Conservation (phyloP, 345 rosid genomes). For the Lepidium aucheri region DNA sequence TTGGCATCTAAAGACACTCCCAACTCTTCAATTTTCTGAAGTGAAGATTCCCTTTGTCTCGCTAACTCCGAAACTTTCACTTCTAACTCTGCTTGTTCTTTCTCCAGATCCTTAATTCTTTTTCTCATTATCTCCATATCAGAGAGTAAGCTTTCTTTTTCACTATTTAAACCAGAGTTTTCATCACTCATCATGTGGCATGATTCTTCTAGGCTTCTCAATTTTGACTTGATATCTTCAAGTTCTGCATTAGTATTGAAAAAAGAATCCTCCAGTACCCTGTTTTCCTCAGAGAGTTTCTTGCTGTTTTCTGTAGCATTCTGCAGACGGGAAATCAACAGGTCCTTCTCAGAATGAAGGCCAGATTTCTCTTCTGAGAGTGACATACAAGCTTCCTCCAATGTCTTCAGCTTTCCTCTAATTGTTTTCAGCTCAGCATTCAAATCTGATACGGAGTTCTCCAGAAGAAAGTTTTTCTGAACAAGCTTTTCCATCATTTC, state of each 20-base stretch:
- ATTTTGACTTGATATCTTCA: constrained; percentile 46
- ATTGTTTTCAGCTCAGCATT: constrained; percentile 72
- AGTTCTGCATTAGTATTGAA: constrained; percentile 65
- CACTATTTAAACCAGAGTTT: constrained; percentile 43
- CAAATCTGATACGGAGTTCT: constrained; percentile 85
- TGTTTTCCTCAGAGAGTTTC: constrained; percentile 57
- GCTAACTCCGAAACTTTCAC: constrained; percentile 39
- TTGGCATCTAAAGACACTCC: constrained; percentile 39
- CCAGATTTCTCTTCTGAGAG: constrained; percentile 56
- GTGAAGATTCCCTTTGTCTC: constrained; percentile 47
- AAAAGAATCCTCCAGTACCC: constrained; percentile 64
- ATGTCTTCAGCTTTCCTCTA: constrained; percentile 49
- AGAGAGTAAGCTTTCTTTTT: constrained; percentile 48
- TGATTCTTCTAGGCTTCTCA: constrained; percentile 56
- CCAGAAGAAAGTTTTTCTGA: constrained; percentile 68
- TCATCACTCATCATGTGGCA: constrained; percentile 52
- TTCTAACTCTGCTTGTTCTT: constrained; percentile 40
- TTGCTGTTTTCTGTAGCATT: constrained; percentile 39
- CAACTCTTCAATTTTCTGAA: constrained; percentile 47
- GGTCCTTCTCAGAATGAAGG: constrained; percentile 56
- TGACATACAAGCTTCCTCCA: constrained; percentile 59
- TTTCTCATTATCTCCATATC: constrained; percentile 41
- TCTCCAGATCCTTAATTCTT: constrained; percentile 50
- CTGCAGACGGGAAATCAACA: constrained; percentile 50
- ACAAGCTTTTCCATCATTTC: constrained; percentile 67